Evolutionary conservation across 768 basidiomycete genomes (phyloP).

Genomic region (Phylloporus rhodoxanthus): DNA sequence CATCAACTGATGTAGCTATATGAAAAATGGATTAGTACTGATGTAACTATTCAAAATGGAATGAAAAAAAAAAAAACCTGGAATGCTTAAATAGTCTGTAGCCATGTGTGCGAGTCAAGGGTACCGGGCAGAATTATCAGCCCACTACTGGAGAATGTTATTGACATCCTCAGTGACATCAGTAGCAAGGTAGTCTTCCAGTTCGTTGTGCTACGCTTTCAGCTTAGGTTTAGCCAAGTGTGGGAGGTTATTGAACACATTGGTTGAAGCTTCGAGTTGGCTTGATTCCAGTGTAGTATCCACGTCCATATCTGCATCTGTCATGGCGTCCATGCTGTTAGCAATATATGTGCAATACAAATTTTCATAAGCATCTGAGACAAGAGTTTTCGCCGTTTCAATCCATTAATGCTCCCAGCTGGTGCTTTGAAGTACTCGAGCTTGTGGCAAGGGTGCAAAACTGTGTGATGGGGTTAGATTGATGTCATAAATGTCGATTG

Average conservation of each 20-base stretch:
- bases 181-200: not conserved
- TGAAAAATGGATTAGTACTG: too few species aligned
- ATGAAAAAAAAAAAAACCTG: not conserved
- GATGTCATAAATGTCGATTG: too few species aligned
- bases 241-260: not conserved
- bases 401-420: not conserved
- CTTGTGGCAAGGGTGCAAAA: not conserved
- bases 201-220: not conserved
- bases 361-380: too few species aligned
- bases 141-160: not conserved
- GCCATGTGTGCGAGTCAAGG: not conserved
- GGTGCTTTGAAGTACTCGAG: not conserved
- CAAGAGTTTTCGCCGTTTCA: not conserved
- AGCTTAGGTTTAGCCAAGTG: not conserved
- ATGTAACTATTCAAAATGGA: too few species aligned
- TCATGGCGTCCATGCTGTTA: too few species aligned
- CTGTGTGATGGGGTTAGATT: too few species aligned
- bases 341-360: too few species aligned
- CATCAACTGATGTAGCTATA: too few species aligned
- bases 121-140: not conserved
- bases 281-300: not conserved
- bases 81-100: not conserved
- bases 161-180: not conserved
- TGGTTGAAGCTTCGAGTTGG: not conserved
- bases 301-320: not conserved